Base-by-base conservation (phyloP, 140 eudicot species). In the Cichorium intybus region DNA sequence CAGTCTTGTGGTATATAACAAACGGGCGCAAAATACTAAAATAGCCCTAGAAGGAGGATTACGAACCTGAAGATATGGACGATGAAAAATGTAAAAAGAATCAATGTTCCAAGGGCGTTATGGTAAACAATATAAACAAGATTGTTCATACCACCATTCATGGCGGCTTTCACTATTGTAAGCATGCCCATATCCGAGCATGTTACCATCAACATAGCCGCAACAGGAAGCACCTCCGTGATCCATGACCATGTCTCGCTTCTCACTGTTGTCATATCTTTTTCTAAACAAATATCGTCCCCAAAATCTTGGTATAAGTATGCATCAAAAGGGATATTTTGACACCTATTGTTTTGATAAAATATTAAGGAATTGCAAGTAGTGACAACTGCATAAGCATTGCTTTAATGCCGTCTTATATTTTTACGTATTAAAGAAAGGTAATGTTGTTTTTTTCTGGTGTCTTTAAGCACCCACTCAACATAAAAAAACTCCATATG, bases 131-230 rank as follows among this genome's bases (percentile, higher is more conserved):
- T 60, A 60, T 76, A 84, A 24, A 80, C 79, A 37, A 76, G 63
- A 21, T 59, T 80, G 64, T 66, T 64, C 79, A 84, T 64, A 47
- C 90, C 90, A 10, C 11, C 53, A 17, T 64, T 73, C 84, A 84
- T 80, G 17, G 90, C 90, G 23, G 81, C 81, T 77, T 84, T 84
- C 22, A 64, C 75, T 12, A 80, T 27, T 11, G 86, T 84, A 15
- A 72, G 21, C 67, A 56, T 52, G 9, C 71, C 71, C 56, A 80
- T 77, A 56, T 84, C 86, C n/a, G 62, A 64, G 12, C 68, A 77
- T 45, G 74, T 79, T 15, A 80, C 68, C 24, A 70, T 39, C 29
- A 78, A 50, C 92, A 85, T 85, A 16, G 56, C 68, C 20, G 53
- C 33, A 50, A 81, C 72, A n/a, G 87, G 87, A 20, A 70, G 5